phyloP scores from a whole-genome alignment of 352 stramenopile genomes.

The Pythium guiyangense region DNA sequence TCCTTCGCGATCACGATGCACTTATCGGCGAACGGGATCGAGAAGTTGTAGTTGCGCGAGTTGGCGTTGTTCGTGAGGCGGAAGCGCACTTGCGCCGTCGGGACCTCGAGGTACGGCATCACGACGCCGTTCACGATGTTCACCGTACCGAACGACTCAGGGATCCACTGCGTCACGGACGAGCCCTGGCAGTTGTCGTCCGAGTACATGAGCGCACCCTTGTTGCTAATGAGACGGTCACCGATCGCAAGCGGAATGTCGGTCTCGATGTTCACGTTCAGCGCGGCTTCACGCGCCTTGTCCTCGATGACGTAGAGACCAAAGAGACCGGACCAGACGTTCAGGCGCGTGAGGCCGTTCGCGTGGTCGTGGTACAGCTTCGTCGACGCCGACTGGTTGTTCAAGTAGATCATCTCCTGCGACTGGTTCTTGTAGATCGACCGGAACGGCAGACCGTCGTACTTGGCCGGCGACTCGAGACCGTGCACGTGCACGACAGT shows the following conservation, averaged over 20 bases:
- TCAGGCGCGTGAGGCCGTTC: conserved; percentile 62
- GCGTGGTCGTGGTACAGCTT: too few relatives aligned
- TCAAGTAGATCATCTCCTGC: too few relatives aligned
- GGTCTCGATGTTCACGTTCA: conserved; percentile 52
- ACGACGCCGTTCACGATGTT: conserved; percentile 68
- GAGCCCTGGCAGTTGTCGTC: conserved; percentile 48
- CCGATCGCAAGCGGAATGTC: conserved; percentile 56
- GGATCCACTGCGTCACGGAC: conserved; percentile 42
- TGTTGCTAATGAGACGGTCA: conserved; percentile 47
- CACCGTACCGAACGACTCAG: conserved; percentile 54
- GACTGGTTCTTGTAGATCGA: too few relatives aligned
- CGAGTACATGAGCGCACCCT: conserved; percentile 58
- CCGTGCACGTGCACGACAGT: too few relatives aligned
- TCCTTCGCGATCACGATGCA: conserved; percentile 63
- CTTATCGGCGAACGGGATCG: conserved; percentile 56
- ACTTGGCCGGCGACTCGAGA: too few relatives aligned
- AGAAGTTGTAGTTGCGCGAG: conserved; percentile 71
- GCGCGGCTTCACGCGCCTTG: conserved; percentile 28
- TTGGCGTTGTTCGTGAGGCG: conserved; percentile 58
- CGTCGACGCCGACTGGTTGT: too few relatives aligned
- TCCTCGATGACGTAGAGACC: conserved; percentile 63
- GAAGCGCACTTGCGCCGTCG: conserved; percentile 53
- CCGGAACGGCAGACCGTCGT: too few relatives aligned
- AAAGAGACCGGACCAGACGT: conserved; percentile 56
- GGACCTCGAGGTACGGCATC: conserved; percentile 64